Base-by-base conservation (phyloP, 1,284 basidiomycete genomes). In the Fomitopsis pinicola region DNA sequence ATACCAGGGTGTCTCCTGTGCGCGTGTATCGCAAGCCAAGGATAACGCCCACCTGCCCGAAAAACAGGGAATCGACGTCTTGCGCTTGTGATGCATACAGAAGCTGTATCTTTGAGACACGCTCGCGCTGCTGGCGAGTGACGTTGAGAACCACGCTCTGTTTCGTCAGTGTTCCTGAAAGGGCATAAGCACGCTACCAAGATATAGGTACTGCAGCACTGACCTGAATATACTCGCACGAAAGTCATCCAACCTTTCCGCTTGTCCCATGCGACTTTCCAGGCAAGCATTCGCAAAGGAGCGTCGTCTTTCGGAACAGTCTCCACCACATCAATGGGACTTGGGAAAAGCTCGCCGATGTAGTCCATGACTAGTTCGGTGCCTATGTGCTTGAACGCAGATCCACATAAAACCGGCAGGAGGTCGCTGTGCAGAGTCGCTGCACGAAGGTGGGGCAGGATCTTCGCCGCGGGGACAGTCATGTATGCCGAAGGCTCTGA, bases 181-280 rank as follows among this genome's bases (percentile, higher is more conserved):
- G 33, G 42, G 22, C 5, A 58, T 46, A 26, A 63, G 38, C 60
- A 63, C 57, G 35, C 55, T 56, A 57, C 46, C 57, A 36, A 19
- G 4, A 46, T 22, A 28, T 19, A 35, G 9, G 44, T 35, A 22
- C 33, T 36, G 17, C 22, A 15, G 14, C 17, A 68, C 78, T 65
- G 72, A 88, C 93, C 93, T 59, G 93, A 93, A 71, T 96, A 96
- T 26, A 96, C 84, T 28, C 94, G 82, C 40, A 96, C 88, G 70
- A 94, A 96, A 0, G 94, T 95, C 86, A 95, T 92, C 86, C 94
- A 95, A 15, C 94, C 94, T 65, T 82, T 84, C 62, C 84, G 84
- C 64, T 87, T 88, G 72, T 95, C 92, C 89, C 91, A 95, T 28
- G 81, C 82, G 19, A 96, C 93, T 72, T 96, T 96, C 91, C 94